Base-by-base conservation (phyloP, 768 basidiomycete species). In the Lactarius vividus region DNA sequence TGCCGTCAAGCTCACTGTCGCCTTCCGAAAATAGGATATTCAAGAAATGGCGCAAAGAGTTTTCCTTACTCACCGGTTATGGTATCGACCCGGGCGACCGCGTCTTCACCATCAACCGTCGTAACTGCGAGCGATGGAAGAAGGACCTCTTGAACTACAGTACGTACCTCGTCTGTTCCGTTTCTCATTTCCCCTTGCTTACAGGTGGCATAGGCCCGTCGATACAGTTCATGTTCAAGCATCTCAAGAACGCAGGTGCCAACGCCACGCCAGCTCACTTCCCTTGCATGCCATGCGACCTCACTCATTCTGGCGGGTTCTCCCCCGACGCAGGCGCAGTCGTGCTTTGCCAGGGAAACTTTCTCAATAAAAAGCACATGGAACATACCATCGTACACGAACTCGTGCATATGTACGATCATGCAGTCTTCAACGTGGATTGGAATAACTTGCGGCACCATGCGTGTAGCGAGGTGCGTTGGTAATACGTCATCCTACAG, bases 321-420 rank as follows among this genome's bases (percentile, higher is more conserved):
- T 82, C 78, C 35, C 88, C 92, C 1, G 84, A 89, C 4, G 83
- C 85, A 16, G 91, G 92, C 18, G 89, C 88, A 3, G 85, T 98
- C 29, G 76, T 94, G 8, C 79, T 99, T 2, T 99, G 96, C 74
- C 87, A 94, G 67, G 91, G 94, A 54, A 83, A 88, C 57, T 90
- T 95, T 71, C 83, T 87, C 74, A 85, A 81, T 75, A 88, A 92
- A 74, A 84, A 83, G 40, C 94, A 97, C 71, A 89, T 96, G 90
- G 95, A 98, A 76, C 86, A 93, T 72, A 96, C 96, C 35, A 79
- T 99, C 39, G 84, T 91, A 26, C 97, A 99, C 73, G 97, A 99
- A 74, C 84, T 98, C 55, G 78, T 98, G 29, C 97, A 98, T 74
- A 88, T 94, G 84, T 98, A 92, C 74, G 97, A 99, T 75, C 92